These are phyloP conservation scores for Rhodotorula sp. DNA, from an alignment of 1,284 basidiomycete genomes.

Conservation along the genomic window DNA sequence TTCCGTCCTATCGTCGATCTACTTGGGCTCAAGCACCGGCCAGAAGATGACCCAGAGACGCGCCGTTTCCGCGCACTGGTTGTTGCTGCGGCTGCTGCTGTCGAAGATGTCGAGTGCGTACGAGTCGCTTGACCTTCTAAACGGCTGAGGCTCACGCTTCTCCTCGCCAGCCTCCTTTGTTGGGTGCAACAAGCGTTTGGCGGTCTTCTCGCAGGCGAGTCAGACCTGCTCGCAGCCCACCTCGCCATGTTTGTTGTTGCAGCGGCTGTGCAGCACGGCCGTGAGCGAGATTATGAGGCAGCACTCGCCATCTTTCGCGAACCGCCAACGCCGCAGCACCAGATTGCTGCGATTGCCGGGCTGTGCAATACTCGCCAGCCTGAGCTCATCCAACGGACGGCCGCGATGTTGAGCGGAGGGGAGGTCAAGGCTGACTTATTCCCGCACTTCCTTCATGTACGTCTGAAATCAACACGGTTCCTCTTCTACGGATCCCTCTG, in stretches of 20 bases:
- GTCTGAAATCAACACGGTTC: background rate
- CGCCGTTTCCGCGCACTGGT: conserved; percentile 75
- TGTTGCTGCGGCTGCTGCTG: conserved; percentile 63
- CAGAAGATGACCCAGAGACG: conserved; percentile 69
- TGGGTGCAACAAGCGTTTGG: conserved; percentile 66
- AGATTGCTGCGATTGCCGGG: conserved; percentile 51
- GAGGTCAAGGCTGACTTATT: conserved; percentile 46
- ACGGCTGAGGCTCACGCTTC: background rate
- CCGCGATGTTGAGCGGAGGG: conserved; percentile 48
- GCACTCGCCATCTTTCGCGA: conserved; percentile 66
- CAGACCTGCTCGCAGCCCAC: conserved; percentile 72
- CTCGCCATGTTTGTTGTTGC: conserved; percentile 63
- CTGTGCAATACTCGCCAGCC: conserved; percentile 47
- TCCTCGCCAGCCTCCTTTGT: conserved; percentile 56
- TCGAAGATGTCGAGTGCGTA: conserved; percentile 9
- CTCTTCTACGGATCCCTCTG: background rate
- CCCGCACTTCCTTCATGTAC: conserved; percentile 30
- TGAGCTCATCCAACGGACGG: conserved; percentile 48
- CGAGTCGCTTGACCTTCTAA: background rate
- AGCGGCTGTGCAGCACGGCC: conserved; percentile 6
- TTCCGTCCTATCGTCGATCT: conserved; percentile 76
- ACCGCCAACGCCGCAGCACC: conserved; percentile 60
- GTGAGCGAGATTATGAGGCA: conserved; percentile 18
- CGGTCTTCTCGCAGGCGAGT: conserved; percentile 74
- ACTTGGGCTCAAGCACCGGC: conserved; percentile 74